Evolutionary conservation across 2,329 filamentous ascomycete genomes (phyloP), one percentile per base, ranked within the genome.

Genomic region (Aspergillus fructus): DNA sequence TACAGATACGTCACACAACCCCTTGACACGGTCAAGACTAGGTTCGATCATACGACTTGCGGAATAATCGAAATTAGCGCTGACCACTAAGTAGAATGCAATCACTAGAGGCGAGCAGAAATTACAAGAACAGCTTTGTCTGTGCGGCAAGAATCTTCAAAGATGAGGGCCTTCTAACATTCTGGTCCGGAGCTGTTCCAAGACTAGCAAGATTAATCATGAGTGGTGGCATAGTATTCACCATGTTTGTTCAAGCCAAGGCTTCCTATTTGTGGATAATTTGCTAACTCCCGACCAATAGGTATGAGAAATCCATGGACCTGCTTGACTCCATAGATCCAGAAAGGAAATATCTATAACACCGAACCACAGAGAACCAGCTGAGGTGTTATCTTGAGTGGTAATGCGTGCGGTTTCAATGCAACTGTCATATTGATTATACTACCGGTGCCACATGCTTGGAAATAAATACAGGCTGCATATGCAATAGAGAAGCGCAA

Each of bases 211-310:
- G 94, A 56, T 74, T 99, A 65, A 89, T 97, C 42, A 76, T 97
- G 75, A 97, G 92, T 69, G 94, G 94, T 55, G 94, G 94, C 17
- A 96, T 99, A 69, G 94, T 99, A 41, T 99, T 99, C 71, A 96
- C 94, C 21, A 96, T 97, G 85, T 88, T 76, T 69, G 82, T 76
- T 47, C 34, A 41, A 33, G n/a, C 46, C 42, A n/a, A 40, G 11
- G 7, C n/a, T 24, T 12, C 17, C 40, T n/a, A 45, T 9, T 33
- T 49, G 41, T 34, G 15, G n/a, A 27, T 24, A 37, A 48, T 37
- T 43, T 37, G 41, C 54, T 66, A 53, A 63, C 59, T 47, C 57
- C 52, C 27, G 54, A 27, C 34, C 9, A 40, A 34, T 46, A 72
- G 75, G 88, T 94, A 97, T 73, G 93, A 97, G 79, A 97, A 97